These are phyloP conservation scores for Penstemon barbatus DNA, from an alignment of 257 asterid genomes.

Conservation along the genomic window DNA sequence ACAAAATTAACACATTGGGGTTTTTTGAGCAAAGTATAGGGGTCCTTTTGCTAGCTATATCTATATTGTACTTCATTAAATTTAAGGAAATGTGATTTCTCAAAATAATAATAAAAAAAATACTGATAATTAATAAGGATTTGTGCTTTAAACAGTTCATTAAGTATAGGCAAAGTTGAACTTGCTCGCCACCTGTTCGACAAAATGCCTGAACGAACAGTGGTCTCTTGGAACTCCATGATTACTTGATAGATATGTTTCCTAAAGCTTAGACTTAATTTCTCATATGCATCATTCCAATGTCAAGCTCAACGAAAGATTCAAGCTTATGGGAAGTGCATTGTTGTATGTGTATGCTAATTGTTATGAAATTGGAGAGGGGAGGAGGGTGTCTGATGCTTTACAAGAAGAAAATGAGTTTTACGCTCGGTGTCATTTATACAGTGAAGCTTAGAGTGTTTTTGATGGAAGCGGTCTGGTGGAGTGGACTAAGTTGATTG, in stretches of 20 bases:
- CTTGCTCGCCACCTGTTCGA: constrained; percentile 61
- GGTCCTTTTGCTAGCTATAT: no score
- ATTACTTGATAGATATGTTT: constrained; percentile 49
- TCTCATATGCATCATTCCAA: constrained; percentile 48
- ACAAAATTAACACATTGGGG: no score
- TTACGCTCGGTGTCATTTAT: constrained; percentile 52
- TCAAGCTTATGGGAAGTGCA: constrained; percentile 57
- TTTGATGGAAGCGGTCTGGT: constrained; percentile 53
- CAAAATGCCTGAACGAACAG: constrained; percentile 61
- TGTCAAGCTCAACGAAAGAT: constrained; percentile 50
- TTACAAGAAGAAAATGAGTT: constrained; percentile 44
- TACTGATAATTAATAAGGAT: no score
- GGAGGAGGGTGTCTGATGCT: constrained; percentile 50
- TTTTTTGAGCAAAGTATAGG: no score
- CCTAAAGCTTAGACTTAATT: constrained; percentile 41
- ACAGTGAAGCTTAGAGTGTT: constrained; percentile 50
- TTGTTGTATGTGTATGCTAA: constrained; percentile 49
- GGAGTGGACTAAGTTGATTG: constrained; percentile 71
- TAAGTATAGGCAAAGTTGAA: constrained; percentile 37
- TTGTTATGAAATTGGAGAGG: constrained; percentile 44
- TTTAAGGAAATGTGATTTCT: no score
- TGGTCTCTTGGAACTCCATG: constrained; percentile 75
- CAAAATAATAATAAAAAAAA: no score
- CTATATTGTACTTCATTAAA: no score
- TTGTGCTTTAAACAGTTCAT: no score